Conservation (phyloP, 2,329 filamentous ascomycete genomes). For the Samsoniella hepiali region DNA sequence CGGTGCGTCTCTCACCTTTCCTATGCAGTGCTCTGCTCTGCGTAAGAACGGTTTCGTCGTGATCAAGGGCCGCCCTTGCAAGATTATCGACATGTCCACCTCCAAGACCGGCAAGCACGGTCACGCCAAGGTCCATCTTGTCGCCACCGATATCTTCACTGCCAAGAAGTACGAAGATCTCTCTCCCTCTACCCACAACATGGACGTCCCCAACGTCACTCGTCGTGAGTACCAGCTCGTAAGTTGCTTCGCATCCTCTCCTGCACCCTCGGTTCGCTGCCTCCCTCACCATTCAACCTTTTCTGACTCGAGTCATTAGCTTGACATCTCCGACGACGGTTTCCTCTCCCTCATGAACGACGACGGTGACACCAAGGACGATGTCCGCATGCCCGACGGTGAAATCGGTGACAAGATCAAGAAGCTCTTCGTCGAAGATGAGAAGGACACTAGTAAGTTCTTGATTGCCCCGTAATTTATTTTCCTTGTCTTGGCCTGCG, state of each 20-base stretch:
- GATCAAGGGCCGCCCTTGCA: conserved; percentile 99
- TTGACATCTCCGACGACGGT: conserved; percentile 89
- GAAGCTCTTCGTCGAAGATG: conserved; percentile 75
- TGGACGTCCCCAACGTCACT: conserved; percentile 93
- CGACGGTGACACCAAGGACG: conserved; percentile 84
- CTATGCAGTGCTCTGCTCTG: conserved; percentile 99
- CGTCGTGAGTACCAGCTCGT: conserved; percentile 93
- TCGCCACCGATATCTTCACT: conserved; percentile 98
- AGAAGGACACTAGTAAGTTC: conserved; percentile 88
- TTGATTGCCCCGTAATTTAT: not conserved
- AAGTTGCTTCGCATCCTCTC: conserved; percentile 39
- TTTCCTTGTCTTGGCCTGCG: conserved; percentile 18
- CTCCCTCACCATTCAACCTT: not conserved
- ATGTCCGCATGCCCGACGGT: conserved; percentile 88
- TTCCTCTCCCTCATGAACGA: conserved; percentile 94
- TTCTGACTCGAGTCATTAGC: conserved; percentile 44
- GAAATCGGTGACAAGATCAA: conserved; percentile 85
- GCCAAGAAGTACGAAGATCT: conserved; percentile 99
- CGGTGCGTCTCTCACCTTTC: conserved; percentile 89
- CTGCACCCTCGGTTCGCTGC: not conserved
- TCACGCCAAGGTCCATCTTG: conserved; percentile 99
- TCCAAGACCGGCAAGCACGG: conserved; percentile 99
- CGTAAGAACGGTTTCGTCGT: conserved; percentile 98
- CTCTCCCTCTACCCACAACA: conserved; percentile 95
- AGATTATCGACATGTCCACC: conserved; percentile 99